These are phyloP conservation scores for Evansstolkia leycettana DNA, from an alignment of 495 filamentous ascomycete species.

Conservation along the genomic window DNA sequence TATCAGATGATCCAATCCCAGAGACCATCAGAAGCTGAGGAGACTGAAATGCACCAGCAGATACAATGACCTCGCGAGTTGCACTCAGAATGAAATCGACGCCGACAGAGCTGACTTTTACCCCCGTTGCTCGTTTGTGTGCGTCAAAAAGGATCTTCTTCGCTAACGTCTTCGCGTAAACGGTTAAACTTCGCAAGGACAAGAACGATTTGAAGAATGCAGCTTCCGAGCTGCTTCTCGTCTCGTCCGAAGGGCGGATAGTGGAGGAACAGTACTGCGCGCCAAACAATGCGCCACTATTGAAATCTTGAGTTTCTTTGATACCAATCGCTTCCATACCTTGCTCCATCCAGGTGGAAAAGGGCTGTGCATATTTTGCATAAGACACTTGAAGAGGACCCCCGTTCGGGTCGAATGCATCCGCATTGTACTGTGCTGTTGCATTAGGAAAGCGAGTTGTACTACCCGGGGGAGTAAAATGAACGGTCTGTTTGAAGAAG, in stretches of 20 bases:
- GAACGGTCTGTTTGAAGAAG: conserved; percentile 24
- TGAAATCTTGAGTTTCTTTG: conserved; percentile 15
- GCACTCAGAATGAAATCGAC: conserved; percentile 25
- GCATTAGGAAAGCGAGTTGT: conserved; percentile 7
- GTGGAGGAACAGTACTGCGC: conserved; percentile 23
- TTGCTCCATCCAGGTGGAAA: conserved; percentile 18
- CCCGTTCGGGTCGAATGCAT: conserved; percentile 11
- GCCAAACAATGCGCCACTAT: conserved; percentile 22
- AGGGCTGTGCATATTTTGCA: conserved; percentile 16
- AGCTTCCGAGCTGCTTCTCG: conserved; percentile 26
- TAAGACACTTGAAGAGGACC: conserved; percentile 25
- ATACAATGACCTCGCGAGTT: conserved; percentile 40
- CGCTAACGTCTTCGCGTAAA: conserved; percentile 28
- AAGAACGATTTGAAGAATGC: conserved; percentile 14
- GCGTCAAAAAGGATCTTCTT: conserved; percentile 28
- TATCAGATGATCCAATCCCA: conserved; percentile 24
- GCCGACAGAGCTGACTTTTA: conserved; percentile 4
- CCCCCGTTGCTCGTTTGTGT: conserved; percentile 8
- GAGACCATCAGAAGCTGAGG: conserved; percentile 44
- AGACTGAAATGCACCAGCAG: conserved; percentile 37
- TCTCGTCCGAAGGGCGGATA: conserved; percentile 17
- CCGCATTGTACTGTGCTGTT: conserved; percentile 13
- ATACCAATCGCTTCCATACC: conserved; percentile 17
- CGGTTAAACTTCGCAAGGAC: not conserved
- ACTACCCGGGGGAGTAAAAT: conserved; percentile 18